These are phyloP conservation scores for Corynascus novoguineensis DNA, from an alignment of 495 filamentous ascomycete species.

Conservation along the genomic window DNA sequence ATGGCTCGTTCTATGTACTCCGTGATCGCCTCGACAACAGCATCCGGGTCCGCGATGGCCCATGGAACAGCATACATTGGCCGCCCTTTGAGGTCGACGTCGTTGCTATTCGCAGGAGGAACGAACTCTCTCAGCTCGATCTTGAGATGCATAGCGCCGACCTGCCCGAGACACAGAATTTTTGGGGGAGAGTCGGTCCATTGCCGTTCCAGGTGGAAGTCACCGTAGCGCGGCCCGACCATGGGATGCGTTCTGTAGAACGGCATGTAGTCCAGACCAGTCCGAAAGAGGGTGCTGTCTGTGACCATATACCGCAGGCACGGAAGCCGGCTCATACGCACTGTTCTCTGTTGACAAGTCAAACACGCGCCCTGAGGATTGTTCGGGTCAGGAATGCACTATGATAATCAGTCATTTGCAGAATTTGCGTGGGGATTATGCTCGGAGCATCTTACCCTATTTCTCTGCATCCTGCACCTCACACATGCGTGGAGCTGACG, in stretches of 20 bases:
- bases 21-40: constrained; percentile 27
- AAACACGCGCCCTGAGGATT: constrained; percentile 32
- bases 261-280: constrained; percentile 30
- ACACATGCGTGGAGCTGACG: constrained; percentile 34
- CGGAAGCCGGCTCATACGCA: constrained; percentile 33
- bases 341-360: constrained; percentile 30
- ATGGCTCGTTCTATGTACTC: constrained; percentile 28
- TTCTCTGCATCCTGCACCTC: constrained; percentile 35
- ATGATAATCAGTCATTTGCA: constrained; percentile 4
- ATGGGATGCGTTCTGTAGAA: constrained; percentile 32
- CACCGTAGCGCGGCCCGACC: constrained; percentile 34
- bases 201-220: constrained; percentile 32
- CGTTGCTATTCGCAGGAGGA: constrained; percentile 19
- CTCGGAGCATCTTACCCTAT: constrained; percentile 25
- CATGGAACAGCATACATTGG: constrained; percentile 37
- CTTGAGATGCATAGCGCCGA: constrained; percentile 20
- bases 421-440: too few species aligned
- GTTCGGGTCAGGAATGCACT: constrained; percentile 34
- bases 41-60: constrained; percentile 34
- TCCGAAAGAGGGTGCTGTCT: constrained; percentile 35
- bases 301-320: constrained; percentile 40
- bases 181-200: constrained; percentile 26
- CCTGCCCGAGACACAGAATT: constrained; percentile 29
- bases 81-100: constrained; percentile 31
- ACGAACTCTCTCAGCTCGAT: constrained; percentile 33